phyloP scores from a whole-genome alignment of 2,329 filamentous ascomycete species.

The Chalaropsis ovoidea region DNA sequence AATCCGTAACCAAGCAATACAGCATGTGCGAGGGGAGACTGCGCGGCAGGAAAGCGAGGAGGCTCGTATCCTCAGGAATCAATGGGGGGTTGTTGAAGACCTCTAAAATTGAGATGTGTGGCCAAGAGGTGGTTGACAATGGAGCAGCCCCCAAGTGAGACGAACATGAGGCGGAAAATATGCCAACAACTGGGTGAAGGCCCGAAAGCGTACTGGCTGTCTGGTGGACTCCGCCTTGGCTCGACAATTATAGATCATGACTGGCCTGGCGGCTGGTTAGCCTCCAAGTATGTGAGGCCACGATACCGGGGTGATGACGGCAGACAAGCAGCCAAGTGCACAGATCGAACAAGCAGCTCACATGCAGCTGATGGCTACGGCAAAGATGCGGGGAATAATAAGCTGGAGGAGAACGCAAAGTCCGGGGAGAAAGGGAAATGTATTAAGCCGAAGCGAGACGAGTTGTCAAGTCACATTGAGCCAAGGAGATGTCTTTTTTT shows the following conservation, averaged over 20 bases:
- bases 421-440: neutral
- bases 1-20: neutral
- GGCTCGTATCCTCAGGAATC: neutral
- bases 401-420: neutral
- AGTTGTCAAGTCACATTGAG: neutral
- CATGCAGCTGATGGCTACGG: neutral
- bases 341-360: neutral
- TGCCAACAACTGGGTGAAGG: too few relatives aligned
- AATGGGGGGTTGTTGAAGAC: neutral
- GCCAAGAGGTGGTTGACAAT: neutral
- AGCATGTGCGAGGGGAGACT: neutral
- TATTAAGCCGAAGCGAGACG: neutral
- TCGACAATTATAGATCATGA: neutral
- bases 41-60: neutral
- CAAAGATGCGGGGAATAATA: neutral
- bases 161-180: neutral
- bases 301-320: neutral
- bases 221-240: neutral
- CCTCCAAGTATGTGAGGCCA: neutral
- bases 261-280: too few relatives aligned
- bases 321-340: neutral
- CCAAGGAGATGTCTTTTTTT: neutral
- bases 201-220: too few relatives aligned
- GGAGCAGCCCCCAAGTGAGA: neutral
- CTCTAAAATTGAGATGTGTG: slow-evolving; percentile 6